Conservation (phyloP, 2,329 filamentous ascomycete genomes). For the Claviceps sp. region DNA sequence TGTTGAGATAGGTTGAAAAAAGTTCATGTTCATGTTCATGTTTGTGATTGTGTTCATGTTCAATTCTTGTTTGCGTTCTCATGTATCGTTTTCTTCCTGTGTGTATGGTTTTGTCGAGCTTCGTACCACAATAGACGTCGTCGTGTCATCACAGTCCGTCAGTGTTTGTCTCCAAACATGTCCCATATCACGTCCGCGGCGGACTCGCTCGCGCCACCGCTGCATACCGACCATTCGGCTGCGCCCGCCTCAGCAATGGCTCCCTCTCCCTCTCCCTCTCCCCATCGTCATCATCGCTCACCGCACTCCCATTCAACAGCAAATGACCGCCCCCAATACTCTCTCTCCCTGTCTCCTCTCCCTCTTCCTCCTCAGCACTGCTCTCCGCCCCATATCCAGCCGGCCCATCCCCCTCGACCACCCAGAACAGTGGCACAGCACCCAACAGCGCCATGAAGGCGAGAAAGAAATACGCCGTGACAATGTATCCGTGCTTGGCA, state of each 20-base stretch:
- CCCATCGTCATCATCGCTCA: conserved; percentile 5
- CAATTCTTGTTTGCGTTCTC: too few relatives aligned
- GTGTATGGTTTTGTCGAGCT: too few relatives aligned
- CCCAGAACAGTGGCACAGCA: conserved; percentile 58
- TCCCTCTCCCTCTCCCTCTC: conserved; percentile 7
- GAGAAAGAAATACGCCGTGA: conserved; percentile 74
- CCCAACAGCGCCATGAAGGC: conserved; percentile 48
- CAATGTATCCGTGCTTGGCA: conserved; percentile 59
- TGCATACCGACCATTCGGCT: not conserved
- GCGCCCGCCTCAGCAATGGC: conserved; percentile 8
- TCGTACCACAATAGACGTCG: too few relatives aligned
- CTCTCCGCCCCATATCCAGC: conserved; percentile 15
- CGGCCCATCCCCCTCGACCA: conserved; percentile 63
- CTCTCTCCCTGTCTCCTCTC: conserved; percentile 6
- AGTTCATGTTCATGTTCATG: too few relatives aligned
- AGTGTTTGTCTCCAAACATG: too few relatives aligned
- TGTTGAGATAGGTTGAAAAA: too few relatives aligned
- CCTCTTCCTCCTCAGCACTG: conserved; percentile 23
- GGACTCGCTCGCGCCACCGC: not conserved
- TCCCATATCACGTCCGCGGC: not conserved
- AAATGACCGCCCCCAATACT: conserved; percentile 10
- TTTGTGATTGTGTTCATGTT: too few relatives aligned
- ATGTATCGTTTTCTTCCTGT: too few relatives aligned
- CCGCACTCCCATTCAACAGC: conserved; percentile 12
- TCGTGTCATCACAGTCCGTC: too few relatives aligned